Base-by-base conservation (phyloP, 1,139 yeast genomes). In the Kodamaea anthophila region DNA sequence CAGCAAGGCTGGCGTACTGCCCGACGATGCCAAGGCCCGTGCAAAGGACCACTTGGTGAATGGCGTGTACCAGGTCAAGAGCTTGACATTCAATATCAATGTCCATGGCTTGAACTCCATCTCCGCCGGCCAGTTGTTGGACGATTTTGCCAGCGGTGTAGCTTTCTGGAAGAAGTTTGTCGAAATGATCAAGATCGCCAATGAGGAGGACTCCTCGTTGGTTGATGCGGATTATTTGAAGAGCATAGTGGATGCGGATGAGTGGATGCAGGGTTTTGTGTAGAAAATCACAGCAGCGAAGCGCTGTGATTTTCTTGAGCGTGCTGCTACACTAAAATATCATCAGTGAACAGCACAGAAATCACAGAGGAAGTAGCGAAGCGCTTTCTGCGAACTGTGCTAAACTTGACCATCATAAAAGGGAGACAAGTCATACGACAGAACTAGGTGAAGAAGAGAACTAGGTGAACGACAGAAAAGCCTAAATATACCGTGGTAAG, bases 51-150 rank as follows among this genome's bases (percentile, higher is more conserved):
- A 65, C 35, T 48, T 66, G 38, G 44, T 60, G 37, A 56, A 58
- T 34, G 48, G 51, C 11, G 64, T 65, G 11, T 64, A 55, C 41
- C 72, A 65, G 39, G 58, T 63, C 28, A 49, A 53, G 33, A 58
- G 57, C 31, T 49, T 63, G 5, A 53, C 66, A 3, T 63, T 60
- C 41, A 65, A 65, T 41, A 62, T 61, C 32, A 65, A 65, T 40
- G 68, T 64, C 19, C 53, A 60, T 40, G 70, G 72, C 2, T 53
- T 58, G 23, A 65, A 65, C 38, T 56, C 70, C 29, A 52, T 64
- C 14, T 58, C 61, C 2, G 40, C 54, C 2, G 51, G 46, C 2
- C 69, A 60, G 38, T 50, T 72, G 11, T 46, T 56, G 18, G 42
- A 41, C 2, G 80, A 74, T 42, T 56, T 76, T 30, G 46, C 51